These are phyloP conservation scores for Kluyveromyces marxianus DNA, from an alignment of 1,139 yeast species.

Conservation along the genomic window DNA sequence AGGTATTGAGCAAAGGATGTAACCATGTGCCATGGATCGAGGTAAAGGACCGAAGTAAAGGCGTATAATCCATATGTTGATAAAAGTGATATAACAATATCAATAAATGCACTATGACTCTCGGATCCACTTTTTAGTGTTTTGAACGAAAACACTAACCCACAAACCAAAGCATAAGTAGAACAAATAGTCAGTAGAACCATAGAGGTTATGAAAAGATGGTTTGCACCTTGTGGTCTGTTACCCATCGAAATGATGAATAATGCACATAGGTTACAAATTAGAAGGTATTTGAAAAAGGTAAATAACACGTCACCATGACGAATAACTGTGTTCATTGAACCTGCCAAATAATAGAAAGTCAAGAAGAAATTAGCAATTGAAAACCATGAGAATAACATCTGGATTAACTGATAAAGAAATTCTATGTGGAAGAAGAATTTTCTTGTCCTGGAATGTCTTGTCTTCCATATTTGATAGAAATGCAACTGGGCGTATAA, in stretches of 20 bases:
- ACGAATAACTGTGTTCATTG: constrained; percentile 52
- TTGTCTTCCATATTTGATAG: constrained; percentile 76
- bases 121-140: constrained; percentile 41
- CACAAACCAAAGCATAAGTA: constrained; percentile 72
- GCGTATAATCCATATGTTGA: constrained; percentile 92
- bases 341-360: constrained; percentile 87
- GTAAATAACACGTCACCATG: constrained; percentile 75
- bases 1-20: constrained; percentile 83
- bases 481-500: constrained; percentile 76
- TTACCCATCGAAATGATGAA: constrained; percentile 92
- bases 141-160: constrained; percentile 65
- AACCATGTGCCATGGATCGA: constrained; percentile 92
- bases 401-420: constrained; percentile 65
- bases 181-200: constrained; percentile 71
- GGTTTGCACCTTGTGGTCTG: constrained; percentile 86
- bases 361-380: constrained; percentile 85
- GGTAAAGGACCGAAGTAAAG: constrained; percentile 66
- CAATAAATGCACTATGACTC: constrained; percentile 48
- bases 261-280: constrained; percentile 74
- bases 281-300: constrained; percentile 72
- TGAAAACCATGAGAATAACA: constrained; percentile 82
- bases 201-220: constrained; percentile 64
- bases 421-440: constrained; percentile 77
- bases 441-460: constrained; percentile 71
- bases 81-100: constrained; percentile 73